Base-by-base conservation (phyloP, 2,329 filamentous ascomycete genomes). In the Fusarium falciforme region DNA sequence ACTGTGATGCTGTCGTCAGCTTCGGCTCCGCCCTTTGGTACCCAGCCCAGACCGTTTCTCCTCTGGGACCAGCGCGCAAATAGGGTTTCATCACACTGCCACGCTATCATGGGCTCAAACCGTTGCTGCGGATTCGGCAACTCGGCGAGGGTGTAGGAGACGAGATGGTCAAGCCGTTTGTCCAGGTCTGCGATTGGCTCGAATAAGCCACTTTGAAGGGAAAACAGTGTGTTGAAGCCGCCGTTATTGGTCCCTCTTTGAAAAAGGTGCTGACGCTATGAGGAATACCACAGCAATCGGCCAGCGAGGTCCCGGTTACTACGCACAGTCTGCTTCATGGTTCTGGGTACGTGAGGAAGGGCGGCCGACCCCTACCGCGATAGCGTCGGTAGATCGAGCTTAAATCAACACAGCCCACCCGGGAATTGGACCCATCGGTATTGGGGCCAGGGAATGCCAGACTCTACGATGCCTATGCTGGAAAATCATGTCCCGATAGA, bases 351-450 rank as follows among this genome's bases (percentile, higher is more conserved):
- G 17, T 40, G 16, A 31, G 38, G 42, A 62, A 64, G 49, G 61
- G 73, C 75, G 75, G 75, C 75, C 73, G 73, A 76, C 73, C 44
- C 67, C 55, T 61, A 63, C 58, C 64, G 40, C 27, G 70, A 63
- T 31, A 55, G 52, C 31, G 31, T 61, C 58, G 20, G 38, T 40
- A 35, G 31, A 38, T 62, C 31, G 44, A 55, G 42, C 60, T 63
- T 55, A 63, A 52, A 40, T 52, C 60, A 25, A 64, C 70, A 72
- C 64, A 60, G 70, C 68, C 70, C 40, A 61, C 36, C 36, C 20
- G 27, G 27, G 47, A n/a, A 61, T 36, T 20, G 65, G 47, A 57
- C 31, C 33, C 31, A 57, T 25, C 31, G 9, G 16, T 29, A 22
- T 16, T n/a, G 12, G 40, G 17, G n/a, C 17, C 49, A 64, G 31